phyloP scores from a whole-genome alignment of 805 yeast genomes.

The Candida palmyrensis region DNA sequence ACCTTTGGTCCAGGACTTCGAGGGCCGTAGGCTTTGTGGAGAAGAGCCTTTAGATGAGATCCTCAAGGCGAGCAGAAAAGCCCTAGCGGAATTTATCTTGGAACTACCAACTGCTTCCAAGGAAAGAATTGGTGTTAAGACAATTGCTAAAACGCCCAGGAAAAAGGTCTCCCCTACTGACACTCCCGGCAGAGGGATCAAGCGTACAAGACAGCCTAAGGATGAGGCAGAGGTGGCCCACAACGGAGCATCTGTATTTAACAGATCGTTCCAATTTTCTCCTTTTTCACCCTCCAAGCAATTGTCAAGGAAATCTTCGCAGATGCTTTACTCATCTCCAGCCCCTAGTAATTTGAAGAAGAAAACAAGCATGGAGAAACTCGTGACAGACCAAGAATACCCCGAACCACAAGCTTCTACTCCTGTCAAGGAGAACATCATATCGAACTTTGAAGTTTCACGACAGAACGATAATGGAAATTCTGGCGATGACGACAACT shows the following conservation, averaged over 20 bases:
- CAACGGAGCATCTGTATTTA: slow-evolving; percentile 4
- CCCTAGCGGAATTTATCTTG: slow-evolving; percentile 8
- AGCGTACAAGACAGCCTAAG: not conserved
- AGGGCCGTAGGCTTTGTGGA: slow-evolving; percentile 1
- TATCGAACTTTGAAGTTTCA: too few relatives aligned
- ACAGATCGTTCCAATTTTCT: slow-evolving; percentile 22
- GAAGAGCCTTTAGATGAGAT: slow-evolving; percentile 17
- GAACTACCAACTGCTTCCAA: too few relatives aligned
- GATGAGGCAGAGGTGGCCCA: not conserved
- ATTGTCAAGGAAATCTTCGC: slow-evolving; percentile 4
- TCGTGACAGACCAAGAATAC: slow-evolving; percentile 2
- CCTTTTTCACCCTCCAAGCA: slow-evolving; percentile 17
- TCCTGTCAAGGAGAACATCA: slow-evolving; percentile 2
- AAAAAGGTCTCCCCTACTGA: not conserved
- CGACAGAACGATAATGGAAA: too few relatives aligned
- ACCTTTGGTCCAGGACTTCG: slow-evolving; percentile 7
- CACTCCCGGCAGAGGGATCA: slow-evolving; percentile 1
- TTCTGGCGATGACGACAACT: slow-evolving; percentile 15
- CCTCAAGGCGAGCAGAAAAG: slow-evolving; percentile 12
- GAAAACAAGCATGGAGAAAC: slow-evolving; percentile 3
- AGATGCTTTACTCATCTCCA: slow-evolving; percentile 21
- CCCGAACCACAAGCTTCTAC: slow-evolving; percentile 2
- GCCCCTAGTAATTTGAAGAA: slow-evolving; percentile 8
- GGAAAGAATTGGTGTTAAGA: too few relatives aligned
- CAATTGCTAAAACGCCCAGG: too few relatives aligned